Evolutionary conservation across 106 monocot genomes (phyloP).

Genomic region (Allium cepa): DNA sequence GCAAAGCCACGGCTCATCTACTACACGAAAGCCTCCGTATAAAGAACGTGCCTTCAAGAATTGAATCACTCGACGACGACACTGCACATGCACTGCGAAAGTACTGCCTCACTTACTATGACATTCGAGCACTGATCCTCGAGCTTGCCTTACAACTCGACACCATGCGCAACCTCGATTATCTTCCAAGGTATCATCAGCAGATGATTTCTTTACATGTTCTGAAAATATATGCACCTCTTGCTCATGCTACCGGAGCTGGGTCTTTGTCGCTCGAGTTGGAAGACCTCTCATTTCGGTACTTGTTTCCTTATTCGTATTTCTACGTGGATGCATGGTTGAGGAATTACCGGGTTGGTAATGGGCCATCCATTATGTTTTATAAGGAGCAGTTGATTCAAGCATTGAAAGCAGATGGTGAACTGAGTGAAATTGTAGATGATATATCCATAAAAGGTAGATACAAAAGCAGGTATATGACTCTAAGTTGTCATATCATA

Average conservation of each 20-base stretch:
- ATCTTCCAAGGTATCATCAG: constrained; percentile 64
- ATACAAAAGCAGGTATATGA: constrained; percentile 68
- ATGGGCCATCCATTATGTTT: constrained; percentile 29
- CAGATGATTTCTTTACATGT: constrained; percentile 65
- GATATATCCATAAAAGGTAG: constrained; percentile 57
- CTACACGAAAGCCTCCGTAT: constrained; percentile 79
- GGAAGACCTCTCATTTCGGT: constrained; percentile 83
- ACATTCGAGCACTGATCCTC: constrained; percentile 71
- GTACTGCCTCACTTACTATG: constrained; percentile 82
- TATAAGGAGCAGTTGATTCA: constrained; percentile 58
- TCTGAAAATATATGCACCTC: constrained; percentile 86
- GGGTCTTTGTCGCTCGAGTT: constrained; percentile 66
- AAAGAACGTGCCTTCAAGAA: constrained; percentile 50
- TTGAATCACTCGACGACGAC: constrained; percentile 69
- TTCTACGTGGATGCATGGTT: constrained; percentile 74
- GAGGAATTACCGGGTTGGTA: constrained; percentile 38
- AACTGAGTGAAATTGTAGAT: constrained; percentile 52
- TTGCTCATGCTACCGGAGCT: constrained; percentile 83
- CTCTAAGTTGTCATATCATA: no score
- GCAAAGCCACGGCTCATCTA: constrained; percentile 51
- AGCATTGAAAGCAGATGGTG: constrained; percentile 38
- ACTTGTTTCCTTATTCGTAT: constrained; percentile 85
- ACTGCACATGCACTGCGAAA: constrained; percentile 49
- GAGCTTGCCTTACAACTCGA: constrained; percentile 79
- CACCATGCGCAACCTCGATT: constrained; percentile 59